Base-by-base conservation (phyloP, 495 filamentous ascomycete species). In the Bathelium albidoporum region DNA sequence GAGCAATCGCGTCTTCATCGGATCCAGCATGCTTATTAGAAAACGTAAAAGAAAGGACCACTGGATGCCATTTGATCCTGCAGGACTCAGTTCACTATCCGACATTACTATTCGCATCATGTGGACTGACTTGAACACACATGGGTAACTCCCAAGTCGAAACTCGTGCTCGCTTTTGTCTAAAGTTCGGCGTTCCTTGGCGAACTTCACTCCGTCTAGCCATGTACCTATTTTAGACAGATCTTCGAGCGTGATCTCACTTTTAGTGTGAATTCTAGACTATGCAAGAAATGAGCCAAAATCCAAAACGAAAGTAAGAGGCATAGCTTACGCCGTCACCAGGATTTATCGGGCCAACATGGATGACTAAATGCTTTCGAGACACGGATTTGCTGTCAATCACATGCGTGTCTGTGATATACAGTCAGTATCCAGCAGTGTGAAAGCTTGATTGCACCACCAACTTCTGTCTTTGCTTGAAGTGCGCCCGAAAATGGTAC, bases 351-450 rank as follows among this genome's bases (percentile, higher is more conserved):
- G 74, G 65, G 14, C 79, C 83, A 1, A 97, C 84, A 31, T 85
- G 78, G 61, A 98, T 85, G 32, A 85, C 85, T 68, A 97, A 77
- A 73, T 98, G 94, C 65, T 93, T 87, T 32, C 93, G 82, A n/a
- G 94, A 98, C 59, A 98, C 86, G 5, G 85, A 85, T 65, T 88
- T 87, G 62, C 91, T 78, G 7, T 80, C 59, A 74, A 89, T 81
- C 60, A 73, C 72, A 85, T 85, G 70, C 69, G 82, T 75, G 80
- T 76, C 73, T 83, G 69, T 74, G 22, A 31, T 7, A 9, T 28
- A 0, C 1, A 9, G 2, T 55, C 0, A 29, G 49, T 10, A 2
- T n/a, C 9, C 14, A 16, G 7, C 4, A 7, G 18, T 28, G 32
- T 44, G 4, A 18, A 24, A 53, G 52, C 26, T 22, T 61, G 34